These are phyloP conservation scores for Trametes meyenii DNA, from an alignment of 768 basidiomycete species.

Conservation along the genomic window DNA sequence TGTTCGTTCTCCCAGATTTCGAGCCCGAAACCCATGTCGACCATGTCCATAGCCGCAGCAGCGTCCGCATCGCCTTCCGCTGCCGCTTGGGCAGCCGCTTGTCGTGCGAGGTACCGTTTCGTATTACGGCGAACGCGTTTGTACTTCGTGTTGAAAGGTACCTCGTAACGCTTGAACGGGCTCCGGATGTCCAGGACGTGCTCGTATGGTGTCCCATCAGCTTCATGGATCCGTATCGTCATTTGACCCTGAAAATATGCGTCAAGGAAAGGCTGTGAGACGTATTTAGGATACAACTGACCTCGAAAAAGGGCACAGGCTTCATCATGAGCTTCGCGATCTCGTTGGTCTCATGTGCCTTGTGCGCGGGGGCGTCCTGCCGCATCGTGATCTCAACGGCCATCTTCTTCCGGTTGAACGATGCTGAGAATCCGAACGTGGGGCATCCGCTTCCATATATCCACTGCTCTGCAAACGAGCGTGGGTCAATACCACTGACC, in stretches of 20 bases:
- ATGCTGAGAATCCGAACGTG: conserved; percentile 83
- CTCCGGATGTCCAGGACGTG: conserved; percentile 92
- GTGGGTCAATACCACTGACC: conserved; percentile 87
- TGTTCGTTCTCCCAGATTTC: conserved; percentile 96
- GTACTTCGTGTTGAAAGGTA: conserved; percentile 98
- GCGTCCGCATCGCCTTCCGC: conserved; percentile 92
- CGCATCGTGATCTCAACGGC: conserved; percentile 95
- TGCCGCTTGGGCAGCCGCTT: conserved; percentile 90
- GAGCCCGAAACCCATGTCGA: conserved; percentile 91
- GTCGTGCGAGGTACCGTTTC: conserved; percentile 92
- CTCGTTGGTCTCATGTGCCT: conserved; percentile 65
- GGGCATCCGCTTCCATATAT: conserved; percentile 98
- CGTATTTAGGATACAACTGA: conserved; percentile 36
- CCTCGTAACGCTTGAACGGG: conserved; percentile 91
- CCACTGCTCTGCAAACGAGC: conserved; percentile 98
- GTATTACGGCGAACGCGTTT: conserved; percentile 95
- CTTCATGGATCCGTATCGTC: conserved; percentile 98
- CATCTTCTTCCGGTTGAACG: conserved; percentile 98
- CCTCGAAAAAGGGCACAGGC: conserved; percentile 90
- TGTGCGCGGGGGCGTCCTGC: conserved; percentile 82
- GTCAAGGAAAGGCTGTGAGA: not conserved
- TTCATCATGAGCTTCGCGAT: conserved; percentile 68
- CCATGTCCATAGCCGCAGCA: conserved; percentile 90
- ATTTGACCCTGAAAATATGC: conserved; percentile 76
- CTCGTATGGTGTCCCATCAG: conserved; percentile 98